These are phyloP conservation scores for Spizellomyces punctatus DNA, from an alignment of 192 early-diverging fungal species.

Conservation along the genomic window DNA sequence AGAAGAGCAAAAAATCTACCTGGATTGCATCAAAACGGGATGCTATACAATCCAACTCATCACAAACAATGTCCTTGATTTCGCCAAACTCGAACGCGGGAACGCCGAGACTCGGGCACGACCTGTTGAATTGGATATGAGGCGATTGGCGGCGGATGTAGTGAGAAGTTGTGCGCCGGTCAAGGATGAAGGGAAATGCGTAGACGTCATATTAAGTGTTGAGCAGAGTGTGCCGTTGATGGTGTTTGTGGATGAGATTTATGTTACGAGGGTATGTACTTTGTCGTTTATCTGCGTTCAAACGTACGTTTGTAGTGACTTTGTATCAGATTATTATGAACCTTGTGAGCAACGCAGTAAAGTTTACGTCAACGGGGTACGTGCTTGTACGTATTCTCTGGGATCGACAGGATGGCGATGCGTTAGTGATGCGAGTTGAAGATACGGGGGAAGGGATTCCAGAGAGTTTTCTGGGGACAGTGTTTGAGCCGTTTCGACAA, in stretches of 20 bases:
- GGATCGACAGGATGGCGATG: background rate
- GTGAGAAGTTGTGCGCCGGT: constrained; percentile 12
- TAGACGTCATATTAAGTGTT: background rate
- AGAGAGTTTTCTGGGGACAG: background rate
- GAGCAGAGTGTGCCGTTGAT: constrained; percentile 4
- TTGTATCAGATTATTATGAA: constrained; percentile 36
- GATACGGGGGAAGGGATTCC: constrained; percentile 23
- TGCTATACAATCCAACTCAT: constrained; percentile 21
- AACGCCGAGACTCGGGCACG: constrained; percentile 4
- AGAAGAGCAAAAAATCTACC: background rate
- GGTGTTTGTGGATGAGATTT: constrained; percentile 9
- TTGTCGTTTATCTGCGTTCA: background rate
- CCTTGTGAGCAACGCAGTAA: constrained; percentile 12
- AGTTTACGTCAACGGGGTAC: constrained; percentile 1
- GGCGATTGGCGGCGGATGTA: constrained; percentile 3
- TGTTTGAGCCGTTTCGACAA: constrained; percentile 20
- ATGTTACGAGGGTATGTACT: constrained; percentile 9
- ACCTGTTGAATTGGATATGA: constrained; percentile 6
- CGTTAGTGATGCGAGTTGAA: background rate
- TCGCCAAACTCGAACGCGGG: constrained; percentile 11
- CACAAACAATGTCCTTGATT: constrained; percentile 18
- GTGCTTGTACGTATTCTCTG: background rate
- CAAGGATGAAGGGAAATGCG: background rate
- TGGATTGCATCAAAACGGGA: constrained; percentile 17
- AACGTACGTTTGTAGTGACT: background rate